Conservation (phyloP, 495 filamentous ascomycete genomes). For the Sabuloglossum arenarium region DNA sequence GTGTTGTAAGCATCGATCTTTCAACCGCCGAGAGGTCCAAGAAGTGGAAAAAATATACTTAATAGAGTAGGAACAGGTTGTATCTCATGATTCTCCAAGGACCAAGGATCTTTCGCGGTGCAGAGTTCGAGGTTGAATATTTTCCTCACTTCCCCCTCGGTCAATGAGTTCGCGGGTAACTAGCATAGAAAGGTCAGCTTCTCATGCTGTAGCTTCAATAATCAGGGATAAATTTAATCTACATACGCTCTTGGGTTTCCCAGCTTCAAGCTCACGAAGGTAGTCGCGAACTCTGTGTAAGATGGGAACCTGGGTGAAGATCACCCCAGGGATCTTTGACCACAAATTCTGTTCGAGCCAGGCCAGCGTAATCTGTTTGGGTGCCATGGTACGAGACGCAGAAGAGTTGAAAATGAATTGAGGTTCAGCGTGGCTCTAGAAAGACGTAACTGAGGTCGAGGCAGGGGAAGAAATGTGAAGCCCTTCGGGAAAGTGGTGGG, state of each 20-base stretch:
- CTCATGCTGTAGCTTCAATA: background rate
- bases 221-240: background rate
- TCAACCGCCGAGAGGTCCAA: background rate
- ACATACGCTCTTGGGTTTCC: background rate
- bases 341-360: constrained; percentile 1
- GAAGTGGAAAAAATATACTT: background rate
- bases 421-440: background rate
- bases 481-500: too few species aligned
- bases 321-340: background rate
- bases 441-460: too few species aligned
- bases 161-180: background rate
- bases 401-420: background rate
- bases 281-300: background rate
- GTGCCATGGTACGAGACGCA: background rate
- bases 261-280: background rate
- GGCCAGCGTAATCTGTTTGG: background rate
- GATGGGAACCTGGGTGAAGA: background rate
- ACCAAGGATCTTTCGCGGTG: background rate
- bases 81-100: background rate
- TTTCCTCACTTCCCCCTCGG: background rate
- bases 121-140: background rate
- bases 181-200: background rate
- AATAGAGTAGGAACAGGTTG: background rate
- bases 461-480: too few species aligned
- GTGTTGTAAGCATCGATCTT: background rate